phyloP scores from a whole-genome alignment of 441 rosid species.

The Brassica hybrid region DNA sequence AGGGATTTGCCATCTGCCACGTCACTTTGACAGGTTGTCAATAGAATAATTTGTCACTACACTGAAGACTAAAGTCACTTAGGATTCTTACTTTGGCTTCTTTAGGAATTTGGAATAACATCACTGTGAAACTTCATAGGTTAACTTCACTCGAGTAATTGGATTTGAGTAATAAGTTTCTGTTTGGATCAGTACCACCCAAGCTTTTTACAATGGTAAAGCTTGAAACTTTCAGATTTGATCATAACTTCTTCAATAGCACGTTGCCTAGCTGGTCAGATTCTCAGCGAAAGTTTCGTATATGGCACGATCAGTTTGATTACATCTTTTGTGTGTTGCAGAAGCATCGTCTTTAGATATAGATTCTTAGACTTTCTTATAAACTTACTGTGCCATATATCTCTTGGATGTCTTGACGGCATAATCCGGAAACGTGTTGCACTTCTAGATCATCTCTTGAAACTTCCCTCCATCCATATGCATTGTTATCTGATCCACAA shows the following conservation, averaged over 20 bases:
- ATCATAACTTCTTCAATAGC: conserved; percentile 68
- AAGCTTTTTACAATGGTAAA: conserved; percentile 67
- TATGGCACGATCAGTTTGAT: conserved; percentile 65
- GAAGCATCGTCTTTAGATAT: not conserved
- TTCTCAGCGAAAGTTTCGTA: conserved; percentile 71
- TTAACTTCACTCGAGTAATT: conserved; percentile 59
- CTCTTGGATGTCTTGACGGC: no score
- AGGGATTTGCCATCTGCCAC: conserved; percentile 53
- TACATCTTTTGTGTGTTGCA: conserved; percentile 2
- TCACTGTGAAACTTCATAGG: conserved; percentile 73
- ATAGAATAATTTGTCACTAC: conserved; percentile 73
- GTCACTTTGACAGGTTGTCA: conserved; percentile 62
- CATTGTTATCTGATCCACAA: no score
- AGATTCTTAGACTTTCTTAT: no score
- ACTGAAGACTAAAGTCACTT: conserved; percentile 58
- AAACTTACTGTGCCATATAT: no score
- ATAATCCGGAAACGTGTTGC: no score
- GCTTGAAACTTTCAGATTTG: conserved; percentile 62
- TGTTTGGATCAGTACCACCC: conserved; percentile 70
- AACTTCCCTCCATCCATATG: no score
- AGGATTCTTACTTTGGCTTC: conserved; percentile 62
- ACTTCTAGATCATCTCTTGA: no score
- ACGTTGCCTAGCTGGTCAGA: conserved; percentile 64
- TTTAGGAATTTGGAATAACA: conserved; percentile 77
- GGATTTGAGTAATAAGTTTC: conserved; percentile 74